Evolutionary conservation across 495 filamentous ascomycete genomes (phyloP), one percentile per base, ranked within the genome.

Genomic region (Ascobolus immersus): DNA sequence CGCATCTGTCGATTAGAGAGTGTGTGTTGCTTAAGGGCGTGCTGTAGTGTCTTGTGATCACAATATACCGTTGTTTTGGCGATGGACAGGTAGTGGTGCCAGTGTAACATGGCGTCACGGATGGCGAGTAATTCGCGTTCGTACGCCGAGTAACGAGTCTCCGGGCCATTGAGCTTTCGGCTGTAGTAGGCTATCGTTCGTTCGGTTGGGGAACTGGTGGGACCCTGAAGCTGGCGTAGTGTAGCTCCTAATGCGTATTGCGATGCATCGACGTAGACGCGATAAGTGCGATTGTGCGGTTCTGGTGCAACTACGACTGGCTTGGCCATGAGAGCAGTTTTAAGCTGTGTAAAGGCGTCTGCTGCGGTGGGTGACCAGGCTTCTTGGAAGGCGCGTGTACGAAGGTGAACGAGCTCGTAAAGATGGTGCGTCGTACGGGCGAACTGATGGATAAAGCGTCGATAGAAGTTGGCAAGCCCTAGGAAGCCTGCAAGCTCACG

Each of bases 41-140:
- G n/a, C 5, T 20, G 10, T 0, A 36, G 22, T 1, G 8, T 14
- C 4, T 13, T 10, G 8, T 36, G 13, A 31, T 36, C 25, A 0
- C 23, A 15, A 4, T 25, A 12, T 4, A 36, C 12, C 1, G 2
- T 31, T 17, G 20, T 17, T 9, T 36, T 13, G 7, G 12, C 0
- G 1, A 22, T n/a, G 3, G 13, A 17, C 0, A 36, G 8, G 9
- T 36, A 36, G 14, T 36, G 30, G 2, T 18, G 6, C 34, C 34
- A 36, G 9, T 36, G 25, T n/a, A 17, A 14, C 0, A 36, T 25
- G 8, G 25, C 5, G 21, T 36, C 34, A 6, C 12, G 4, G 7
- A 36, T 21, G 5, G 34, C 34, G 1, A 36, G 34, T 9, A 36
- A 8, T 21, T 36, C 34, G 5, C 21, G 9, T 11, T 36, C 25